Evolutionary conservation across 768 basidiomycete genomes (phyloP), one percentile per base, ranked within the genome.

Genomic region (Boletus rufocinnamomeus): DNA sequence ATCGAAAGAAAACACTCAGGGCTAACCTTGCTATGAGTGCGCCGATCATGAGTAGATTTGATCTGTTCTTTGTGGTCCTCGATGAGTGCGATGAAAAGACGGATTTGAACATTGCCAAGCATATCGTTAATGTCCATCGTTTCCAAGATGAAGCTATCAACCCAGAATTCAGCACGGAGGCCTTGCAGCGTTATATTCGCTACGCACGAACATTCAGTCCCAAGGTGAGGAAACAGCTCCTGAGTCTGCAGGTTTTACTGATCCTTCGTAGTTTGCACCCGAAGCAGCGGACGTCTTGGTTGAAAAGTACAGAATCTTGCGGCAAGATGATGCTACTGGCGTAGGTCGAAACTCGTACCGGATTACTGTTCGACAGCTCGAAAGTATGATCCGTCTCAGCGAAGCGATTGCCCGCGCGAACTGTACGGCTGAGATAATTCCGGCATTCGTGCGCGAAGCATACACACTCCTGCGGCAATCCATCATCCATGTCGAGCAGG

Each of bases 401-500:
- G 97, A 99, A 73, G 97, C 95, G 25, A 98, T 98, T 66, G 97
- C 97, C 6, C 82, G 97, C 40, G 95, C 96, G 2, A 98, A 98
- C 72, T 98, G 97, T 72, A 91, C 91, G 17, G 81, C 88, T n/a
- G 93, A 96, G 92, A 98, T 99, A 66, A 91, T 85, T 0, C 95
- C 96, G 8, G 88, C 84, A 3, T 95, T 96, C 70, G 96, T 99
- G 23, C 87, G 95, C 41, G 97, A 99, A 74, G 97, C 97, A 2
- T 98, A 91, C 75, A 87, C 86, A 44, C 87, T 99, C 21, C 79
- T 99, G 14, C 86, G 92, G 27, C 95, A 97, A 71, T 98, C 97
- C 2, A 99, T 99, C 75, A 98, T 99, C 66, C 97, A 98, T 68
- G 95, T 99, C 59, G 97, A 99, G 70, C 95, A 98, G 72, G 97